Evolutionary conservation across 257 asterid genomes (phyloP), one percentile per base, ranked within the genome.

Genomic region (Plectranthus barbatus): DNA sequence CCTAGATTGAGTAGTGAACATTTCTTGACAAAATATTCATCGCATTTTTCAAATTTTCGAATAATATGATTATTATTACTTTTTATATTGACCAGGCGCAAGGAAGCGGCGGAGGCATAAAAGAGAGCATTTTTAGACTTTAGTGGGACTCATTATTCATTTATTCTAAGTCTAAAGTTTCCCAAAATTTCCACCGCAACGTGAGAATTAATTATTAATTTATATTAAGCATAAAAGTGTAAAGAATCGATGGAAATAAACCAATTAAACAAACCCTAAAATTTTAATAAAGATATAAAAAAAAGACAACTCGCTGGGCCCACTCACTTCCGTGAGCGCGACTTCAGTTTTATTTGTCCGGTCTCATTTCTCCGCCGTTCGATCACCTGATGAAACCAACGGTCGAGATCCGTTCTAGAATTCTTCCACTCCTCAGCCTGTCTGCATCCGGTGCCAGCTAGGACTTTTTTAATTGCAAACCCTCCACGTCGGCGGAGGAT

Each of bases 281-380:
- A 11, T 29, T 14, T 7, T 18, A 4, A 4, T 4, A 36, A 20
- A 9, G 10, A 59, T 62, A 26, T 12, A 56, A 49, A 4, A 48
- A 58, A 29, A 65, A 9, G 13, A 46, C 62, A 65, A 47, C 24
- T 19, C 9, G 47, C 9, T 33, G 86, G 73, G 33, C 82, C 93
- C 81, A 68, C 76, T 40, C 23, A 62, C 7, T 78, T 84, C 89
- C 89, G 81, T 80, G 93, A 80, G 86, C 82, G 78, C 72, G 83
- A 77, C 83, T 72, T 56, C 60, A 76, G 72, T 14, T 64, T 50
- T 50, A 51, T 67, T 62, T 18, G 39, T 41, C 50, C n/a, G 55
- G 45, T 29, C 70, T 23, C 53, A 3, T 0, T 8, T 52, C 31
- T 13, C 2, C n/a, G 13, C 86, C 91, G 84, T 83, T 9, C 9